Evolutionary conservation across 768 basidiomycete species (phyloP).

Genomic region (Boletus sensibilis): DNA sequence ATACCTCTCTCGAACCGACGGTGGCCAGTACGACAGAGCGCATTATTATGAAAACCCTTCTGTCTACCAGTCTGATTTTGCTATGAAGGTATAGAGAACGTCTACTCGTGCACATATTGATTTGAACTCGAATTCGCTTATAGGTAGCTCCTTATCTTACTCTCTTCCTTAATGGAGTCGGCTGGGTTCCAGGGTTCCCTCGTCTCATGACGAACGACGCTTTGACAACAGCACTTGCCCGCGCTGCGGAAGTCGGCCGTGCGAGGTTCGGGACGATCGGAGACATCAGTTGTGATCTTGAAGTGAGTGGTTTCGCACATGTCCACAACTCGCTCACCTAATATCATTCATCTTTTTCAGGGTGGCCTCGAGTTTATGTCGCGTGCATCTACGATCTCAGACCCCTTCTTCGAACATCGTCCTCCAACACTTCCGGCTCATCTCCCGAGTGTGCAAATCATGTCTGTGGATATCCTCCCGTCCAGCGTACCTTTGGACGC

Average conservation of each 20-base stretch:
- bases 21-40: slow-evolving; percentile 54
- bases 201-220: slow-evolving; percentile 72
- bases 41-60: slow-evolving; percentile 76
- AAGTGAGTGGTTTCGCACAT: slow-evolving; percentile 40
- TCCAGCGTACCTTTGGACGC: slow-evolving; percentile 82
- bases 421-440: slow-evolving; percentile 42
- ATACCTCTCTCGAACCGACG: slow-evolving; percentile 64
- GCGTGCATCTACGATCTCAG: slow-evolving; percentile 71
- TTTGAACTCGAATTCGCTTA: neutral
- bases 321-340: neutral
- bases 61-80: slow-evolving; percentile 65
- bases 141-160: slow-evolving; percentile 86
- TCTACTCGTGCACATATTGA: neutral
- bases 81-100: slow-evolving; percentile 50
- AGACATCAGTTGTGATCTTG: slow-evolving; percentile 89
- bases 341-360: slow-evolving; percentile 32
- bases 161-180: slow-evolving; percentile 81
- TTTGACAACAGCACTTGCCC: slow-evolving; percentile 48
- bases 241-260: slow-evolving; percentile 48
- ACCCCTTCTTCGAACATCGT: slow-evolving; percentile 63
- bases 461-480: slow-evolving; percentile 91
- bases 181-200: slow-evolving; percentile 79
- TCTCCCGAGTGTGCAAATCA: slow-evolving; percentile 67
- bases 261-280: slow-evolving; percentile 71
- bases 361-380: slow-evolving; percentile 86